Percentiles rank a stretch among this genome's conserved stretches.
Evolutionary conservation across 2,329 filamentous ascomycete species (phyloP).

Genomic region (Botrytis pseudocinerea): DNA sequence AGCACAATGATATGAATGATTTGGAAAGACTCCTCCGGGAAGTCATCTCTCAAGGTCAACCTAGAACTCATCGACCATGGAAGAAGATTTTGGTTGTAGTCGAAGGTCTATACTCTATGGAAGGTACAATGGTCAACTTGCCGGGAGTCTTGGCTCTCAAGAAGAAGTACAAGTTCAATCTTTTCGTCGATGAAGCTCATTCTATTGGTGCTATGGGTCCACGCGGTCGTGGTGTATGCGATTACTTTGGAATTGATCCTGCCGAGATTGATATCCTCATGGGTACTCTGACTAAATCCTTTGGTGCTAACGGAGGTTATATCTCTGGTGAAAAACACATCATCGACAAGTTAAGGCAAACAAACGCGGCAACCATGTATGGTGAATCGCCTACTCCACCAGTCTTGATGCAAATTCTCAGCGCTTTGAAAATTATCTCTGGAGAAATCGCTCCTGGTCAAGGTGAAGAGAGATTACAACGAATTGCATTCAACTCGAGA

Average conservation of each 20-base stretch:
- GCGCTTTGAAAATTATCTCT: slow-evolving; percentile 82
- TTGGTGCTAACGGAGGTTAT: slow-evolving; percentile 96
- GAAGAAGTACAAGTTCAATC: slow-evolving; percentile 93
- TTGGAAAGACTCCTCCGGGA: slow-evolving; percentile 86
- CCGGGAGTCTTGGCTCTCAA: slow-evolving; percentile 84
- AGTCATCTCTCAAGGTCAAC: slow-evolving; percentile 93
- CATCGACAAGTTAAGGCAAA: slow-evolving; percentile 85
- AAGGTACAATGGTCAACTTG: slow-evolving; percentile 98
- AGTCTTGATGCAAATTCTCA: slow-evolving; percentile 87
- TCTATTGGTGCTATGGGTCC: slow-evolving; percentile 92
- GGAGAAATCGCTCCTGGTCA: slow-evolving; percentile 87
- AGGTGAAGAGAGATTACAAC: slow-evolving; percentile 91
- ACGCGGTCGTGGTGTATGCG: slow-evolving; percentile 86
- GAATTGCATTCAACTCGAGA: slow-evolving; percentile 95
- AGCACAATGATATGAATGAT: slow-evolving; percentile 92
- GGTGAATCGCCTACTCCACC: slow-evolving; percentile 87
- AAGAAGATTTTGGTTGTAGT: slow-evolving; percentile 98
- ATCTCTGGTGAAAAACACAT: slow-evolving; percentile 85
- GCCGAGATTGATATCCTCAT: slow-evolving; percentile 91
- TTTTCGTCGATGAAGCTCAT: slow-evolving; percentile 96
- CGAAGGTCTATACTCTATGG: slow-evolving; percentile 98
- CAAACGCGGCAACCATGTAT: slow-evolving; percentile 82
- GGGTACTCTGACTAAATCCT: slow-evolving; percentile 98
- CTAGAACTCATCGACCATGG: slow-evolving; percentile 97
- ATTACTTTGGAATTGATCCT: slow-evolving; percentile 92